phyloP scores from a whole-genome alignment of 1,284 basidiomycete species.

The Marasmius fiardii region DNA sequence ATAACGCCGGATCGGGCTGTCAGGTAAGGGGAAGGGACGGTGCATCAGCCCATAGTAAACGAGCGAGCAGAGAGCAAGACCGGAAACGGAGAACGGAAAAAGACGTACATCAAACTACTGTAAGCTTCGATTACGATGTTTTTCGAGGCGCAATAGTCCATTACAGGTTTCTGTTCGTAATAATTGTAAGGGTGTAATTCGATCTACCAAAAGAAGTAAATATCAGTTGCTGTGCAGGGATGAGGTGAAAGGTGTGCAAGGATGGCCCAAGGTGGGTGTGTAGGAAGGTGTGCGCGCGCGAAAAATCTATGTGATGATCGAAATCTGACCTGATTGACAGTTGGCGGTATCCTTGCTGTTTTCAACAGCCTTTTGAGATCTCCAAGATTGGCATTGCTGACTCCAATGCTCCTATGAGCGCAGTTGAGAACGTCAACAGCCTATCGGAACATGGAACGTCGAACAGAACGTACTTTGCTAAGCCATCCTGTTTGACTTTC shows the following conservation, averaged over 20 bases:
- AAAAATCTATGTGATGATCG: neutral
- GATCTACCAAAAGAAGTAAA: constrained; percentile 48
- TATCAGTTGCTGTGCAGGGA: too few relatives aligned
- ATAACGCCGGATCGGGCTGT: constrained; percentile 62
- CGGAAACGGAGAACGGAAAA: neutral
- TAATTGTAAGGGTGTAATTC: constrained; percentile 73
- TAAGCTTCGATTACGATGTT: constrained; percentile 74
- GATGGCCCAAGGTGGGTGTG: neutral
- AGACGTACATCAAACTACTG: constrained; percentile 56
- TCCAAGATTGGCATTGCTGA: constrained; percentile 67
- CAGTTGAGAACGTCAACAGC: neutral
- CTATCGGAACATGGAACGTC: neutral
- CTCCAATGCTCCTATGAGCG: constrained; percentile 68
- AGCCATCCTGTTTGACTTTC: constrained; percentile 54
- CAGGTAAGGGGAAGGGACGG: neutral
- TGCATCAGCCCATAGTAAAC: neutral
- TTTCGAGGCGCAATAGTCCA: constrained; percentile 57
- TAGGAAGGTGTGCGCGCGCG: neutral
- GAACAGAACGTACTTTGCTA: constrained; percentile 45
- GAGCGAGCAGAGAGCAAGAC: too few relatives aligned
- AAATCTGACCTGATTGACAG: constrained; percentile 66
- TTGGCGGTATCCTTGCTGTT: constrained; percentile 60
- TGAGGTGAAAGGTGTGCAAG: too few relatives aligned
- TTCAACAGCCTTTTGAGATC: constrained; percentile 59
- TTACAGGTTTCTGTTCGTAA: constrained; percentile 43